Evolutionary conservation across 2,329 filamentous ascomycete species (phyloP), one percentile per base, ranked within the genome.

Genomic region (Beauveria pseudobassiana): DNA sequence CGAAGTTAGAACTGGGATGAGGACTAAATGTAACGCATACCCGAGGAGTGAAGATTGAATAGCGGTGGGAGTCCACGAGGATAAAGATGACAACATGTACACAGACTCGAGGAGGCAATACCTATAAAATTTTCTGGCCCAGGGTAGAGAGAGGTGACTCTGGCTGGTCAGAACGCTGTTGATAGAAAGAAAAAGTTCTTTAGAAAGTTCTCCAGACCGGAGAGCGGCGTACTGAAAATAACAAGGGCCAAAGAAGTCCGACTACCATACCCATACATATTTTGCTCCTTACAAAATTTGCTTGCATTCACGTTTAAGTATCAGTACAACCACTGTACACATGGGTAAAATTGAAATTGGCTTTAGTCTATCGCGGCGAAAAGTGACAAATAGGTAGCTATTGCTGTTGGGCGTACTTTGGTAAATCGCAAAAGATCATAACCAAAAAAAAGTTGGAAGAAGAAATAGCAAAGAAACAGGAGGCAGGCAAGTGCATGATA

Each of bases 1-100:
- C 12, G 38, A 20, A 7, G 26, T 22, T 61, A 82, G 80, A 85
- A 85, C 81, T 86, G 83, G 83, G 83, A 86, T 66, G 83, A 86
- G 74, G 83, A 86, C 72, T 86, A 77, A 78, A 67, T 51, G 63
- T 62, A 60, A 56, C 46, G 56, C 26, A 58, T 59, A 60, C 46
- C 61, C 66, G 65, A 64, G 30, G 46, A 58, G 55, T 62, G 64
- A 64, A 64, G 65, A 66, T 67, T 62, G 63, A 67, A 58, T 34
- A 1, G 24, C 16, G 3, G 10, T 59, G 51, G 61, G 60, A 66
- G 62, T 49, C n/a, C 26, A 8, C 62, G 63, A 51, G 16, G 40
- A 28, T 3, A 34, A 22, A 22, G 18, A 42, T 53, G 34, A 42
- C 42, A 42, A 54, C 10, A 59, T 61, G 59, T 61, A 61, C 43